Evolutionary conservation across 306 rosid species (phyloP), one percentile per base, ranked within the genome.

Genomic region (Vigna radiata): DNA sequence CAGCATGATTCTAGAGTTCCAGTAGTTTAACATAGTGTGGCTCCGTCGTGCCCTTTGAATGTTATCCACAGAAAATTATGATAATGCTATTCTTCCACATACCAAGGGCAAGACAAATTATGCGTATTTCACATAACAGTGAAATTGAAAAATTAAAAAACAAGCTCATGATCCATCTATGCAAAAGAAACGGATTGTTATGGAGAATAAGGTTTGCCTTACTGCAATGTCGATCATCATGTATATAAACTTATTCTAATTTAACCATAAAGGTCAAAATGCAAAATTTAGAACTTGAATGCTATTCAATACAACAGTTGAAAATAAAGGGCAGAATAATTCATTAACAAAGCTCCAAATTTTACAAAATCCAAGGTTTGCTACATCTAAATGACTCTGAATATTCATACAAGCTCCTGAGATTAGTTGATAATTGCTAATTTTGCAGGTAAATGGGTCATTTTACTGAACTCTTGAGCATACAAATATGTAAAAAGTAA

Each of bases 141-240:
- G 70, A 74, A 60, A 61, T 60, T 16, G 23, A 18, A 75, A 48
- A 37, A 47, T 44, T 74, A 60, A 73, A 74, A 27, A 67, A 60
- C 48, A 46, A 46, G 33, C 33, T 59, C 54, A 29, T 14, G 16
- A 75, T 61, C 23, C 61, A 47, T 61, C 68, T 48, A 50, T 61
- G 18, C 48, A 70, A n/a, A 44, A 58, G 4, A 58, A 43, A 21
- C 15, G 21, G 33, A 29, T 29, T 47, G 11, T 9, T 21, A 4
- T 49, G 47, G 61, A 48, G 27, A 49, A 49, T 49, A 23, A n/a
- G 61, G 29, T 27, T 15, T 48, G 17, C 29, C 47, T 16, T 49
- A 10, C 37, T n/a, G n/a, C n/a, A n/a, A n/a, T n/a, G n/a, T n/a
- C n/a, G n/a, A n/a, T n/a, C n/a, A n/a, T n/a, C n/a, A n/a, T n/a